Base-by-base conservation (phyloP, 2,329 filamentous ascomycete genomes). In the Acephala macrosclerotiorum region DNA sequence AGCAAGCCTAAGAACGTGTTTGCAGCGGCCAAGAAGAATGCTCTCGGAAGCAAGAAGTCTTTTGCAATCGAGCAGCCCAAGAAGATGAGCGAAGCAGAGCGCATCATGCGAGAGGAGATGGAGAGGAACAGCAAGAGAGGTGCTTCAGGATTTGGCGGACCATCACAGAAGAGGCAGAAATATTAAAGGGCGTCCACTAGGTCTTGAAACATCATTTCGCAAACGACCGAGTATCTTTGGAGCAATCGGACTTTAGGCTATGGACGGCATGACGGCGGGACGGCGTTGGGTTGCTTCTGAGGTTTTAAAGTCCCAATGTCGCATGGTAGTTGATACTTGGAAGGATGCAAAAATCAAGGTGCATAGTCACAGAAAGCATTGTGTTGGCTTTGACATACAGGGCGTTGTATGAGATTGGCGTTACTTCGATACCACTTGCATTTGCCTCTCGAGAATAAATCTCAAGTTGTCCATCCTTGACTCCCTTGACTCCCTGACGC, bases 91-190 rank as follows among this genome's bases (percentile, higher is more conserved):
- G 93, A 96, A 75, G 91, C 90, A 2, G 93, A 95, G 79, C 86
- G 91, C 61, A 96, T 96, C 74, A 97, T 97, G 94, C 92, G 91
- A 78, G 90, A 92, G 72, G 91, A 94, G 75, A 84, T 93, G 78
- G 91, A 93, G 72, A 83, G 85, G 69, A 94, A 93, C 76, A 83
- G 89, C 63, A 79, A 83, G 38, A 81, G 87, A 57, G 84, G 82
- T 11, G 75, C 75, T 3, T 77, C 77, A 1, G 83, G 83, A 0
- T 81, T 82, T 60, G 80, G 79, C 20, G 82, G 82, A 56, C 78
- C 81, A 0, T 78, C 79, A 57, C 88, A 89, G 58, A 89, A 89
- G 79, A 87, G 84, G 72, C 85, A 81, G 65, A 82, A 80, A 68
- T 67, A 80, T 68, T 75, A 67, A 59, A 60, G 20, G 36, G 29